Evolutionary conservation across 2,329 filamentous ascomycete species (phyloP).

Genomic region (Fusarium bulbicola): DNA sequence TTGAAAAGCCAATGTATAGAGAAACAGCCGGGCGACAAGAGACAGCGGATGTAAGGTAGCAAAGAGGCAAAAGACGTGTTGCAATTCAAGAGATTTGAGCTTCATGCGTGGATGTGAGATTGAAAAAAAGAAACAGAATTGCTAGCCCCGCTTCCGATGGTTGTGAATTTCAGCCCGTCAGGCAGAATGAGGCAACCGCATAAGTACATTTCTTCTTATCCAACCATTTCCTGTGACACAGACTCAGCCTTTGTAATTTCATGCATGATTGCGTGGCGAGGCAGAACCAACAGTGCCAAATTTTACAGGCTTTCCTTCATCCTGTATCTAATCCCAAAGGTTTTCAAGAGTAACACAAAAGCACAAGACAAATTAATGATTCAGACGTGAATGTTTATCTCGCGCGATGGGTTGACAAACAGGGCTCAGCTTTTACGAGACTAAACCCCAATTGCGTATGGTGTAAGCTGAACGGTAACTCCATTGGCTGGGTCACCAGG

Average conservation of each 20-base stretch:
- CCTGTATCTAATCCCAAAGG: rapidly evolving
- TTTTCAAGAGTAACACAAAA: rapidly evolving
- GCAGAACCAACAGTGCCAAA: neutral
- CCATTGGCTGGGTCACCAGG: rapidly evolving
- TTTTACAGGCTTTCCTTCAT: rapidly evolving
- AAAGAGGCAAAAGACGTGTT: neutral
- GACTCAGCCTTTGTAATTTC: neutral
- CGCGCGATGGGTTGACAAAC: rapidly evolving
- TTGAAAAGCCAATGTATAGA: rapidly evolving
- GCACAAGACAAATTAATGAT: rapidly evolving
- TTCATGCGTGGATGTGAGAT: rapidly evolving
- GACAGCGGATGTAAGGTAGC: rapidly evolving
- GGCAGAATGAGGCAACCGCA: neutral
- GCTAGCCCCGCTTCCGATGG: neutral
- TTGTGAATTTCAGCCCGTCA: rapidly evolving
- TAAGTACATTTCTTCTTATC: rapidly evolving
- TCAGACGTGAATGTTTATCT: rapidly evolving
- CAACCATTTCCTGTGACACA: neutral
- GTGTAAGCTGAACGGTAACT: rapidly evolving
- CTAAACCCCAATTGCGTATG: rapidly evolving
- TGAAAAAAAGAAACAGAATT: neutral
- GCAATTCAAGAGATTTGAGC: rapidly evolving
- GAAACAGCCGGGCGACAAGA: no score
- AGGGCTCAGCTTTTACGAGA: rapidly evolving
- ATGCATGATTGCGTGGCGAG: neutral